These are phyloP conservation scores for Aureobasidium subglaciale DNA, from an alignment of 2,329 filamentous ascomycete genomes.

Conservation along the genomic window DNA sequence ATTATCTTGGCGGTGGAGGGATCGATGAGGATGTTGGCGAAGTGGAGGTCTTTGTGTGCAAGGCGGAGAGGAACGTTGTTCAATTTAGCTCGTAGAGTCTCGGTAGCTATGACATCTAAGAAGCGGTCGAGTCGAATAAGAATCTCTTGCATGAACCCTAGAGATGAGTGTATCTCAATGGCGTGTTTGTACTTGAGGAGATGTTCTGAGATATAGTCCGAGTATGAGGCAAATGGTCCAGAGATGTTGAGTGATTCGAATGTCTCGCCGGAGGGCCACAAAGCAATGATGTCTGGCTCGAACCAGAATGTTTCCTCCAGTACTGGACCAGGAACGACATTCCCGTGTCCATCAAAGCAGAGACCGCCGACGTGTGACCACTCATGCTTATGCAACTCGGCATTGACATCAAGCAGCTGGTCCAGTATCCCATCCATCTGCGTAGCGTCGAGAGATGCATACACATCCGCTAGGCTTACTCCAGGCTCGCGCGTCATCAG, in stretches of 20 bases:
- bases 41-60: slow-evolving; percentile 6
- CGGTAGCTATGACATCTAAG: background rate
- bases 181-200: background rate
- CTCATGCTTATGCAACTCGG: background rate
- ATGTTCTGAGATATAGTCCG: background rate
- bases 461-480: background rate
- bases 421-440: background rate
- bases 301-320: background rate
- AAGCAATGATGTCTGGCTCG: background rate
- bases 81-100: background rate
- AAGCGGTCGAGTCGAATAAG: background rate
- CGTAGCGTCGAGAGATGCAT: background rate
- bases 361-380: background rate
- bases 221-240: background rate
- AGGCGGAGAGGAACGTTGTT: background rate
- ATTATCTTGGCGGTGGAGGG: background rate
- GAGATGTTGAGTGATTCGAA: background rate
- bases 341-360: background rate
- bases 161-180: background rate
- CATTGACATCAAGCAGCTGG: background rate
- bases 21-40: slow-evolving; percentile 6
- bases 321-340: background rate
- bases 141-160: background rate
- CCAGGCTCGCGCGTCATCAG: background rate
- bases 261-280: background rate